Evolutionary conservation across 1,284 basidiomycete species (phyloP).

Genomic region (Peniophora sp.): DNA sequence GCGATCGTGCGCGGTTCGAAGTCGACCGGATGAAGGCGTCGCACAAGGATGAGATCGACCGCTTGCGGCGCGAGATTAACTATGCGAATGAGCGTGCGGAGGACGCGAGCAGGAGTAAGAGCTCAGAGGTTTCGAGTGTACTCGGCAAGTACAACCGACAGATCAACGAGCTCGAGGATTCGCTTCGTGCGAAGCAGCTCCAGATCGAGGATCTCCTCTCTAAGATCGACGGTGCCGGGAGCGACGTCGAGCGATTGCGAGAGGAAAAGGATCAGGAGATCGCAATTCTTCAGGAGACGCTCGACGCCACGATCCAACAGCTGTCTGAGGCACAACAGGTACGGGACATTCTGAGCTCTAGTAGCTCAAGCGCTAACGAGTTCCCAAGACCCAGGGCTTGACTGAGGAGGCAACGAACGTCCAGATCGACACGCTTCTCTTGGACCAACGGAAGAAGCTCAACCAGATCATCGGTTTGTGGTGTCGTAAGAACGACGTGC

Average conservation of each 20-base stretch:
- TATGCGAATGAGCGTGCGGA: constrained; percentile 99
- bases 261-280: constrained; percentile 99
- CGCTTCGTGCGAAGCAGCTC: constrained; percentile 83
- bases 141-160: constrained; percentile 95
- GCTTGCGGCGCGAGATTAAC: constrained; percentile 85
- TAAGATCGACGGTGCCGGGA: constrained; percentile 70
- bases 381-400: constrained; percentile 70
- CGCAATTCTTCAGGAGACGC: constrained; percentile 90
- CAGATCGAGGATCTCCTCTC: constrained; percentile 87
- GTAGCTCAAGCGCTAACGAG: constrained; percentile 10
- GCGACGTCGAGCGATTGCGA: constrained; percentile 72
- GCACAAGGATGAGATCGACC: constrained; percentile 94
- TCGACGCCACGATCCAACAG: constrained; percentile 91
- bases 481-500: constrained; percentile 2
- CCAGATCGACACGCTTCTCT: constrained; percentile 93
- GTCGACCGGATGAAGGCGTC: constrained; percentile 91
- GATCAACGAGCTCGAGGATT: constrained; percentile 91
- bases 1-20: constrained; percentile 94
- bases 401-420: constrained; percentile 88
- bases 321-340: constrained; percentile 85
- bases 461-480: constrained; percentile 89
- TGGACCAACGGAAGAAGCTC: constrained; percentile 97
- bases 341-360: constrained; percentile 5
- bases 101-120: constrained; percentile 87
- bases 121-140: constrained; percentile 84